Percentiles rank a stretch among this genome's conserved stretches.
These are phyloP conservation scores for Neopestalotiopsis sp. DNA, from an alignment of 2,329 filamentous ascomycete genomes.

Conservation along the genomic window DNA sequence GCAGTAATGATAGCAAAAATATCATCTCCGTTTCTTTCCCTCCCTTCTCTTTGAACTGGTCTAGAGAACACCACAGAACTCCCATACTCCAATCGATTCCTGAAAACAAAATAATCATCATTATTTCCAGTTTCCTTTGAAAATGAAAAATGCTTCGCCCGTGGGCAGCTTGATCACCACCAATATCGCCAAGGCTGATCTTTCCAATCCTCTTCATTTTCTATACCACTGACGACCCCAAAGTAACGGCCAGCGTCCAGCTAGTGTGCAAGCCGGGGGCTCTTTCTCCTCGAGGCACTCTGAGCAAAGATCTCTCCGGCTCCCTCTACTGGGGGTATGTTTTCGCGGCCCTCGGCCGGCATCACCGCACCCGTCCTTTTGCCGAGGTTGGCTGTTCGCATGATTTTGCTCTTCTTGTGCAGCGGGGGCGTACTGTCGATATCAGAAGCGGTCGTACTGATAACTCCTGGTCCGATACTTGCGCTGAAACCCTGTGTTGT, in stretches of 20 bases:
- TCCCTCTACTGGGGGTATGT: slow-evolving; percentile 46
- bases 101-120: not conserved
- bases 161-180: slow-evolving; percentile 1
- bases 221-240: not conserved
- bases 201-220: not conserved
- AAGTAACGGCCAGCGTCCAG: not conserved
- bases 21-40: slow-evolving; percentile 10
- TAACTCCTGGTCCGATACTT: slow-evolving; percentile 24
- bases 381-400: slow-evolving; percentile 37
- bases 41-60: not conserved
- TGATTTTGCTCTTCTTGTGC: slow-evolving; percentile 50
- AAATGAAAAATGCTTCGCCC: not conserved
- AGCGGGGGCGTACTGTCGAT: slow-evolving; percentile 50
- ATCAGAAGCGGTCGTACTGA: slow-evolving; percentile 24
- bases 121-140: not conserved
- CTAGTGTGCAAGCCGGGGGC: slow-evolving; percentile 50
- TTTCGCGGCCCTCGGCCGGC: slow-evolving; percentile 52
- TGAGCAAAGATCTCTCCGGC: slow-evolving; percentile 48
- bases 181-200: slow-evolving; percentile 4
- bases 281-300: slow-evolving; percentile 58
- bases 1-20: slow-evolving; percentile 20
- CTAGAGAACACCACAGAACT: slow-evolving; percentile 14
- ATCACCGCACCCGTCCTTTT: slow-evolving; percentile 39
- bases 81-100: slow-evolving; percentile 12
- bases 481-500: slow-evolving; percentile 39